Evolutionary conservation across 768 basidiomycete genomes (phyloP), one percentile per base, ranked within the genome.

Genomic region (Sutorius australiensis): DNA sequence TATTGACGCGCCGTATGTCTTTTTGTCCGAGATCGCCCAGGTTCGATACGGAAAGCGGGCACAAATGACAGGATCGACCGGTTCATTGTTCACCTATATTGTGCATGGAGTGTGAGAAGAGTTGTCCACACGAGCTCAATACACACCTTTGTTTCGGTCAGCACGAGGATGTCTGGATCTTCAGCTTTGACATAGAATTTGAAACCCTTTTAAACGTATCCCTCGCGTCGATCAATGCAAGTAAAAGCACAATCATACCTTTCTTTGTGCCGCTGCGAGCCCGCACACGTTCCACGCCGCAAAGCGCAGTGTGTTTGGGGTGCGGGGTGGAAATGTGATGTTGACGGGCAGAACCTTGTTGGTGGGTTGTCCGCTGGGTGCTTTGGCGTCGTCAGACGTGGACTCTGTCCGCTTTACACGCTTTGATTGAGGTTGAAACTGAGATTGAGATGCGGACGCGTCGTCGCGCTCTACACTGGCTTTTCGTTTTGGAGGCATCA

Each of bases 201-300:
- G 72, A 95, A 92, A 0, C 92, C 92, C 85, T 89, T 57, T 9
- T n/a, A 56, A 11, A 39, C 42, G 51, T 48, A 34, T 8, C 5
- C 3, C 34, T 7, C 5, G 34, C 27, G 2, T 5, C 30, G 32
- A 17, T 40, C 27, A 36, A 2, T 27, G 27, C 5, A 21, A 46
- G 21, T 12, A 6, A 36, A 32, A 31, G 47, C 67, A 46, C 51
- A 32, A 31, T 44, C 67, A 46, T 51, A 86, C 90, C 80, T 95
- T 93, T 71, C 86, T 92, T 59, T 83, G 78, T 51, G 84, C 81
- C 1, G 89, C 79, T 32, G 83, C 82, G 47, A 89, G 72, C 5
- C 92, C 86, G 57, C 85, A 89, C 6, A 94, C 80, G 64, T 93
- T 93, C 89, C 89, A 93, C 5, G 86, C 68, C 14, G 80, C 79